Evolutionary conservation across 2,329 filamentous ascomycete genomes (phyloP).

Genomic region (Ceratocystis destructans): DNA sequence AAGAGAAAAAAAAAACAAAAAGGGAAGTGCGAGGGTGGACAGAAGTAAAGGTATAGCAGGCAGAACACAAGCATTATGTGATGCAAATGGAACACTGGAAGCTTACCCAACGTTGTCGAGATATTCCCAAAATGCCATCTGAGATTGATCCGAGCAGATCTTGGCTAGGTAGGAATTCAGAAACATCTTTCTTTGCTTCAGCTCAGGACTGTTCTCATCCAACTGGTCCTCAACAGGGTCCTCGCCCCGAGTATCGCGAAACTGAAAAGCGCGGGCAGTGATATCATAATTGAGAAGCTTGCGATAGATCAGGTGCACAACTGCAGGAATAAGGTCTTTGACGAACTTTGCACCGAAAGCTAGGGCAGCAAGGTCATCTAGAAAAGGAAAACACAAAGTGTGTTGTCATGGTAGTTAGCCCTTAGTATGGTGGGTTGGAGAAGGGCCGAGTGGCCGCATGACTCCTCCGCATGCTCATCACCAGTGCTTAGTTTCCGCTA

Average conservation of each 20-base stretch:
- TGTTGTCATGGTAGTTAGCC: not conserved
- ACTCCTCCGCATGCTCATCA: not conserved
- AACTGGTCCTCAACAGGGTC: slow-evolving; percentile 50
- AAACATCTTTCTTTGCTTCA: slow-evolving; percentile 66
- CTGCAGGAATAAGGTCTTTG: slow-evolving; percentile 65
- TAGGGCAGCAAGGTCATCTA: slow-evolving; percentile 60
- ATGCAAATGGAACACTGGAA: not conserved
- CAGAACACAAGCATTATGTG: not conserved
- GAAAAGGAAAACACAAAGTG: not conserved
- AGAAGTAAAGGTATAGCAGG: not conserved
- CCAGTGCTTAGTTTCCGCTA: too few relatives aligned
- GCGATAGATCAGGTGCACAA: slow-evolving; percentile 74
- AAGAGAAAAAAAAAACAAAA: not conserved
- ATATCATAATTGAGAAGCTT: slow-evolving; percentile 72
- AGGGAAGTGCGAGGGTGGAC: not conserved
- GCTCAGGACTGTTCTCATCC: slow-evolving; percentile 58
- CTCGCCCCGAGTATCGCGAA: slow-evolving; percentile 48
- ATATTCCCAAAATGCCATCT: slow-evolving; percentile 71
- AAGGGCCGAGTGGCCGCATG: not conserved
- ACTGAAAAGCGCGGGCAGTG: slow-evolving; percentile 62
- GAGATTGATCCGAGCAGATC: slow-evolving; percentile 59
- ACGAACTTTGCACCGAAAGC: slow-evolving; percentile 59
- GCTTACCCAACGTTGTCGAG: slow-evolving; percentile 66
- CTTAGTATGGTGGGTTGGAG: not conserved
- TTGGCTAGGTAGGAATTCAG: slow-evolving; percentile 60